These are phyloP conservation scores for Zygosaccharomyces bailii DNA, from an alignment of 805 yeast species.

Conservation along the genomic window DNA sequence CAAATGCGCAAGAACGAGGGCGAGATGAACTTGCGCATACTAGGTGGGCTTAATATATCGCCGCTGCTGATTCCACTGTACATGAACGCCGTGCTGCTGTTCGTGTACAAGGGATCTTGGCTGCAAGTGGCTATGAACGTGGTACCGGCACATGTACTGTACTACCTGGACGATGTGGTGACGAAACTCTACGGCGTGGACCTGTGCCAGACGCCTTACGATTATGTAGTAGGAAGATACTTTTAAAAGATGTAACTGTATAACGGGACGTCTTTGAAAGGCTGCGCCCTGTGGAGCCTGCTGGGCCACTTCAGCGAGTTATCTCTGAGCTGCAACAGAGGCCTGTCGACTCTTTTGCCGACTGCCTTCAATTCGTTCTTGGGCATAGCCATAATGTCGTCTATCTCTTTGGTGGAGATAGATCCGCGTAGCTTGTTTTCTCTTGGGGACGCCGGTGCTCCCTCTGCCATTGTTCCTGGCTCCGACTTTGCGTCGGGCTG, in stretches of 20 bases:
- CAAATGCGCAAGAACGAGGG: slow-evolving; percentile 23
- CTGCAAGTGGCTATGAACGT: slow-evolving; percentile 27
- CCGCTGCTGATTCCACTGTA: slow-evolving; percentile 24
- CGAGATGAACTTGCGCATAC: slow-evolving; percentile 19
- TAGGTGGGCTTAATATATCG: slow-evolving; percentile 26
- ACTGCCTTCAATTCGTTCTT: slow-evolving; percentile 25
- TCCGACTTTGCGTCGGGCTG: no score
- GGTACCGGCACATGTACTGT: slow-evolving; percentile 32
- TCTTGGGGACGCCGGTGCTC: slow-evolving; percentile 1
- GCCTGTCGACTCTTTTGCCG: slow-evolving; percentile 24
- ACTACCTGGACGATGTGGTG: slow-evolving; percentile 29
- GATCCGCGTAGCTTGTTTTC: neutral
- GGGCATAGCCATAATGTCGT: slow-evolving; percentile 4
- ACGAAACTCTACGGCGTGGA: slow-evolving; percentile 28
- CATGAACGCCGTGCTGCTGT: slow-evolving; percentile 23
- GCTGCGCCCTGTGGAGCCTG: slow-evolving; percentile 4
- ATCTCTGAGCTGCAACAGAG: slow-evolving; percentile 20
- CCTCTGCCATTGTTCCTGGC: no score
- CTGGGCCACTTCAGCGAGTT: slow-evolving; percentile 28
- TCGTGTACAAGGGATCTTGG: slow-evolving; percentile 17
- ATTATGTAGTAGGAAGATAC: slow-evolving; percentile 8
- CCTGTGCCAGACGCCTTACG: slow-evolving; percentile 30
- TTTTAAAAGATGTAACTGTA: slow-evolving; percentile 11
- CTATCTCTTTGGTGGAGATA: slow-evolving; percentile 3
- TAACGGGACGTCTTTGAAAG: slow-evolving; percentile 19